Evolutionary conservation across 2,329 filamentous ascomycete species (phyloP).

Genomic region (Penicillium polonicum): DNA sequence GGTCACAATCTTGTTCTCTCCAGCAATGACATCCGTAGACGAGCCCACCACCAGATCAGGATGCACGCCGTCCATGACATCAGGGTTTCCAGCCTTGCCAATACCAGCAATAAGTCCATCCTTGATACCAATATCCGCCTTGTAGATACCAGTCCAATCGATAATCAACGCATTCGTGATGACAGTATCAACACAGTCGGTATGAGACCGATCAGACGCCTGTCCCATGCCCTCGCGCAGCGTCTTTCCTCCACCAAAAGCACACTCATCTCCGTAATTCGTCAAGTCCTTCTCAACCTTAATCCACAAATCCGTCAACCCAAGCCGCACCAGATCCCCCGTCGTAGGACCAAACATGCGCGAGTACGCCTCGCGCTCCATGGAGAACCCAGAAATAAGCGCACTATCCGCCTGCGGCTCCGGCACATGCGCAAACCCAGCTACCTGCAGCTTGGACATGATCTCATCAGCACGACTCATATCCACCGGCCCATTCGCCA

Average conservation of each 20-base stretch:
- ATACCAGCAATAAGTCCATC: constrained; percentile 81
- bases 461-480: constrained; percentile 63
- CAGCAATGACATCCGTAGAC: constrained; percentile 88
- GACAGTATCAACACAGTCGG: constrained; percentile 76
- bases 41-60: constrained; percentile 77
- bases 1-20: constrained; percentile 85
- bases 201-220: constrained; percentile 71
- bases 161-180: constrained; percentile 87
- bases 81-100: constrained; percentile 95
- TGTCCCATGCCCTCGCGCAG: constrained; percentile 95
- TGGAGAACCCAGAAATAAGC: constrained; percentile 62
- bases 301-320: constrained; percentile 84
- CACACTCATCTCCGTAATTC: constrained; percentile 86
- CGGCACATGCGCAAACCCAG: constrained; percentile 74
- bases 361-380: constrained; percentile 76
- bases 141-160: constrained; percentile 91
- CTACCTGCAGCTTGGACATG: constrained; percentile 63
- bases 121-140: constrained; percentile 94
- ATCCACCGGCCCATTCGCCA: constrained; percentile 74
- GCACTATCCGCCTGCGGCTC: constrained; percentile 60
- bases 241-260: constrained; percentile 93
- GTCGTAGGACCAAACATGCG: constrained; percentile 92
- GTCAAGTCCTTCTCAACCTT: constrained; percentile 84
- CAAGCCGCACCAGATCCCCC: constrained; percentile 79
- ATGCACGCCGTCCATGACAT: constrained; percentile 87